Base-by-base conservation (phyloP, 2,329 filamentous ascomycete genomes). In the Biscogniauxia marginata region DNA sequence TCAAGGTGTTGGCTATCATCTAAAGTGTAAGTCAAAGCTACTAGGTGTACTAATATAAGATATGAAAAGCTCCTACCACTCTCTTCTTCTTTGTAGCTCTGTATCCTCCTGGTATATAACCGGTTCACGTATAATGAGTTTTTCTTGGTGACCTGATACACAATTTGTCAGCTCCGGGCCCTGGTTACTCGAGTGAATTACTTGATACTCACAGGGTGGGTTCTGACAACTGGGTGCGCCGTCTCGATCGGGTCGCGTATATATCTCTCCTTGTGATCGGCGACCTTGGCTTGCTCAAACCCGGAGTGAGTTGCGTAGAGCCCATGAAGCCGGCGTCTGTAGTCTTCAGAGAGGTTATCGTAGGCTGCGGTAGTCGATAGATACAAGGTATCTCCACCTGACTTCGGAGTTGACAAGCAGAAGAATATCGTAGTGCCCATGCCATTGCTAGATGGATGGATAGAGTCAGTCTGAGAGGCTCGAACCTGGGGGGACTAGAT, bases 151-250 rank as follows among this genome's bases (percentile, higher is more conserved):
- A 57, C 55, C 55, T 57, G 21, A 4, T 6, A 49, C 18, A 21
- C 13, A 7, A 21, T 50, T 11, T 4, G 16, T 8, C 30, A 39
- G 30, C 13, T 39, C 9, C 5, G 30, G 9, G 30, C 30, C 30
- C 9, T 3, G n/a, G n/a, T 23, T 2, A 46, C 4, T 18, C 11
- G 8, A n/a, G 22, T 16, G 22, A 24, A 8, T 16, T 66, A 64
- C 9, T 63, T 54, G 4, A 63, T 58, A 1, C 67, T 65, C 19
- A 69, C 67, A 5, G 67, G 67, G 49, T 69, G 68, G 3, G 67
- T 70, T 25, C 68, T 61, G 23, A 69, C 55, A 1, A 65, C 63
- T 7, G 66, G 67, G 46, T 70, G 67, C 34, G 67, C 63, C 1
- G 64, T 65, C 46, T 68, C 67, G 30, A 68, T 63, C 23, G 67